Base-by-base conservation (phyloP, 2,329 filamentous ascomycete species). In the Lachnellula subtilissima region DNA sequence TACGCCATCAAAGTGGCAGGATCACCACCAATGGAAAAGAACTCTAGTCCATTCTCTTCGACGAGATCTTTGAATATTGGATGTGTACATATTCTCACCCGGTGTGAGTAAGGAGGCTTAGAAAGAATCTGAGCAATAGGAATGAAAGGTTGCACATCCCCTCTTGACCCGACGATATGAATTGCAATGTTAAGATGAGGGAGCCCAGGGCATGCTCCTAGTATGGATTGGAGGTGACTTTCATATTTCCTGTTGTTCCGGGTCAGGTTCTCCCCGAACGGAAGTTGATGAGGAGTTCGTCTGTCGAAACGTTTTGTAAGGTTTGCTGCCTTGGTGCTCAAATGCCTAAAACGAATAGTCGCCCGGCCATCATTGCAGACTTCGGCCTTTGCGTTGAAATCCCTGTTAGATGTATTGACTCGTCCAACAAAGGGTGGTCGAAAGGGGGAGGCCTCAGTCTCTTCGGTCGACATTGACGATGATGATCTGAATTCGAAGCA, bases 121-220 rank as follows among this genome's bases (percentile, higher is more conserved):
- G 48, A 52, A 46, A 94, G 73, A 0, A 89, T 78, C 69, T 87
- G 85, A 25, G 85, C 88, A 51, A 93, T 82, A 59, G 84, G 84
- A 19, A 93, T 73, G 59, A 93, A 93, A 0, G 89, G 89, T 67
- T 93, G 89, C 1, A 88, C 85, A 66, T 93, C 89, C 43, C 89
- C 89, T 51, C 89, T 78, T 1, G 85, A 89, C 5, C 89, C 89
- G 61, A 93, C 91, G 6, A 93, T 87, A 79, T 91, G 91, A 65
- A 93, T 86, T 25, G 91, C 88, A 52, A 94, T 87, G 67, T 91
- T 92, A 45, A 93, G 50, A 12, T 50, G 53, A 4, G 65, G 65
- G 7, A 55, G 54, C 7, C 57, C 57, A 17, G 53, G 40, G 32
- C 50, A 65, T 25, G 53, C 56, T 5, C 56, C 57, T 5, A 65